Evolutionary conservation across 768 basidiomycete genomes (phyloP).

Genomic region (Auriscalpium microsporum): DNA sequence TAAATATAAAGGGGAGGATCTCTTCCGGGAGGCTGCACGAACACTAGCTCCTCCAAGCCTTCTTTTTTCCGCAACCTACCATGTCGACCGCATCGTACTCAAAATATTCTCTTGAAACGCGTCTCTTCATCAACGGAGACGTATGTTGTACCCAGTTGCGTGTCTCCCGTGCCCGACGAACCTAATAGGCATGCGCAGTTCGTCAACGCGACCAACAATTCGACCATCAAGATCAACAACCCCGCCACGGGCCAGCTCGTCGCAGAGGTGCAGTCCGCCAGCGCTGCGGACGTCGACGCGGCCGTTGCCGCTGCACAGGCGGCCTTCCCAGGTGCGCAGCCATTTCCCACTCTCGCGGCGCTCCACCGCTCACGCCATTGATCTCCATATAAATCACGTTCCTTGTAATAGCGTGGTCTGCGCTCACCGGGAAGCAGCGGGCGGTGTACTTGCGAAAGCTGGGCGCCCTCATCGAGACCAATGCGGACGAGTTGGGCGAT

Average conservation of each 20-base stretch:
- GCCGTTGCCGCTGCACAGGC: conserved; percentile 35
- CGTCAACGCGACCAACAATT: not conserved
- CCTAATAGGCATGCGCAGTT: not conserved
- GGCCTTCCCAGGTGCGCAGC: conserved; percentile 36
- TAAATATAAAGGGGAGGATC: too few relatives aligned
- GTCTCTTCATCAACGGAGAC: not conserved
- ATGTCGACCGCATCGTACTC: not conserved
- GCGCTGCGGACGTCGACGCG: conserved; percentile 35
- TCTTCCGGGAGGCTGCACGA: too few relatives aligned
- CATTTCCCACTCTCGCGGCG: conserved; percentile 35
- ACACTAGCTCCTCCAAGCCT: too few relatives aligned
- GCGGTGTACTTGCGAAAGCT: conserved; percentile 38
- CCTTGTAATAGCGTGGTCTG: conserved; percentile 36
- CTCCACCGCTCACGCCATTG: conserved; percentile 2
- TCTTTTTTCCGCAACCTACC: too few relatives aligned
- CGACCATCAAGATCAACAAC: not conserved
- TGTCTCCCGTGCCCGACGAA: not conserved
- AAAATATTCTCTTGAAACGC: not conserved
- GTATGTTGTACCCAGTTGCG: not conserved
- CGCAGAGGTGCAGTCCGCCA: conserved; percentile 26
- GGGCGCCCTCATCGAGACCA: conserved; percentile 41
- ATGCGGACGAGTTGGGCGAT: conserved; percentile 38
- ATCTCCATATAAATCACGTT: conserved; percentile 30
- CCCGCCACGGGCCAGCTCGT: conserved; percentile 29
- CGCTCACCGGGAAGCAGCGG: conserved; percentile 36